Evolutionary conservation across 2,329 filamentous ascomycete genomes (phyloP).

Genomic region (Calonectria naviculata): DNA sequence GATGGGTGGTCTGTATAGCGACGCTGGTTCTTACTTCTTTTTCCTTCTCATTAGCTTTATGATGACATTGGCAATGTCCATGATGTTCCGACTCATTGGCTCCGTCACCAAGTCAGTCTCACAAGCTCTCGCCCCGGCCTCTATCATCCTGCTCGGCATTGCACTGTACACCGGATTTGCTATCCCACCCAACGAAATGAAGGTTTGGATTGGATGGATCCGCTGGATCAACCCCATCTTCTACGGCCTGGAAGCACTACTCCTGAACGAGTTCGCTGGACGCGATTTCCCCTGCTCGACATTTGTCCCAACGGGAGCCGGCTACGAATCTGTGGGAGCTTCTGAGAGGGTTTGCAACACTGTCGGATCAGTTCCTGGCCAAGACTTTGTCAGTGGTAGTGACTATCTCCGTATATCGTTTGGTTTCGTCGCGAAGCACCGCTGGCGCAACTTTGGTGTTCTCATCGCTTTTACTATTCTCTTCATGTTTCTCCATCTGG

Average conservation of each 20-base stretch:
- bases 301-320: slow-evolving; percentile 39
- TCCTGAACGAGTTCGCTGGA: slow-evolving; percentile 70
- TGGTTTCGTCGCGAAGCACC: slow-evolving; percentile 19
- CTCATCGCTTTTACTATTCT: slow-evolving; percentile 25
- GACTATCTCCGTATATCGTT: slow-evolving; percentile 23
- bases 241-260: slow-evolving; percentile 72
- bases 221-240: slow-evolving; percentile 72
- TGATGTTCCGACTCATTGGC: slow-evolving; percentile 61
- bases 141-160: slow-evolving; percentile 44
- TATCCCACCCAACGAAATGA: slow-evolving; percentile 59
- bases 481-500: slow-evolving; percentile 29
- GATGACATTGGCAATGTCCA: slow-evolving; percentile 71
- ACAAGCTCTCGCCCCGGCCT: slow-evolving; percentile 36
- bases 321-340: slow-evolving; percentile 15
- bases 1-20: slow-evolving; percentile 71
- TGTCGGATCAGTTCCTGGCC: neutral
- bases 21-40: slow-evolving; percentile 61
- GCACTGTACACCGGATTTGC: slow-evolving; percentile 63
- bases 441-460: slow-evolving; percentile 33
- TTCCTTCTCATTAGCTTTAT: slow-evolving; percentile 59
- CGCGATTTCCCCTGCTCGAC: slow-evolving; percentile 58
- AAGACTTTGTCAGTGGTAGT: slow-evolving; percentile 12
- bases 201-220: slow-evolving; percentile 63
- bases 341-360: slow-evolving; percentile 9
- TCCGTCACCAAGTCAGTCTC: slow-evolving; percentile 32